Percentiles rank a stretch among this genome's conserved stretches.
Evolutionary conservation across 148 eudicot genomes (phyloP).

Genomic region (Linanthus parryae): DNA sequence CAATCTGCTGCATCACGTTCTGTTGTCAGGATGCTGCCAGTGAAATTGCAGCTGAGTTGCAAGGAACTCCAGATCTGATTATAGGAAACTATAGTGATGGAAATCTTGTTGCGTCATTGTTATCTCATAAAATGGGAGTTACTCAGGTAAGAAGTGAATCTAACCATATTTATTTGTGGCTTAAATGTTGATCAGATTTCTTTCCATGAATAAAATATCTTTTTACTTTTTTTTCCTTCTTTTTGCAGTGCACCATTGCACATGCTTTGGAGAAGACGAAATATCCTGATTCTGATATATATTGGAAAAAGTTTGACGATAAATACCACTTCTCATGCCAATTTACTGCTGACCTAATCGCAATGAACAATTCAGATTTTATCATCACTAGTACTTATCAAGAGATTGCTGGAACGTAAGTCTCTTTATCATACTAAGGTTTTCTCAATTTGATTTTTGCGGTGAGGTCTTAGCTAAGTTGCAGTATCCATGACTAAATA

Average conservation of each 20-base stretch:
- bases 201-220: too few species aligned
- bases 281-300: slow-evolving; percentile 96
- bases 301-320: slow-evolving; percentile 83
- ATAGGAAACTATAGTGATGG: slow-evolving; percentile 99
- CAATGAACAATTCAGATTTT: slow-evolving; percentile 96
- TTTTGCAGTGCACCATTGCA: slow-evolving; percentile 81
- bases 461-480: too few species aligned
- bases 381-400: slow-evolving; percentile 97
- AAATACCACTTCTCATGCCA: slow-evolving; percentile 96
- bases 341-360: slow-evolving; percentile 91
- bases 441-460: neutral
- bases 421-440: slow-evolving; percentile 1
- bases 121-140: slow-evolving; percentile 83
- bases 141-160: slow-evolving; percentile 58
- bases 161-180: neutral
- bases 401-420: slow-evolving; percentile 99
- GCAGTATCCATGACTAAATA: too few species aligned
- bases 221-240: too few species aligned
- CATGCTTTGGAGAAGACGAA: slow-evolving; percentile 99
- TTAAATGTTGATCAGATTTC: neutral
- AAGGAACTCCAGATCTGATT: slow-evolving; percentile 81
- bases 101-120: slow-evolving; percentile 83
- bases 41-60: slow-evolving; percentile 84
- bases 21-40: slow-evolving; percentile 70
- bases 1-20: neutral